Conservation (phyloP, 2,329 filamentous ascomycete genomes). For the Scleromitrula shiraiana region DNA sequence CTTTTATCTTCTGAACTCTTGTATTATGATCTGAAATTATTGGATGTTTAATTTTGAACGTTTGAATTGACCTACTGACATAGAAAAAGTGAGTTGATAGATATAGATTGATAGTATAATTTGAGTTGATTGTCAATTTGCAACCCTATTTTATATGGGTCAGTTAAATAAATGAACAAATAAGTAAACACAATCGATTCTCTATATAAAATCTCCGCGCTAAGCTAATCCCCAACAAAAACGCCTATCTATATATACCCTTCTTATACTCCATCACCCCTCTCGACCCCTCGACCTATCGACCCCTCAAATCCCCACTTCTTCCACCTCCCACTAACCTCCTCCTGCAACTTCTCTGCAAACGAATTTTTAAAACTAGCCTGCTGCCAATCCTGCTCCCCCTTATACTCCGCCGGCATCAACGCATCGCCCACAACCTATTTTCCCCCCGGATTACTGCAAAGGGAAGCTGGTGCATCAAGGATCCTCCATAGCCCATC, state of each 20-base stretch:
- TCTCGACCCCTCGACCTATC: neutral
- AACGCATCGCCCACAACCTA: constrained; percentile 40
- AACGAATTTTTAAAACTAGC: constrained; percentile 31
- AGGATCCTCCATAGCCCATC: constrained; percentile 42
- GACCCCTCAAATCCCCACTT: neutral
- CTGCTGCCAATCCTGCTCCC: constrained; percentile 18
- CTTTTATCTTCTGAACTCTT: too few relatives aligned
- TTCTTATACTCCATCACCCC: neutral
- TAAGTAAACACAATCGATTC: too few relatives aligned
- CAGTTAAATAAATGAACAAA: too few relatives aligned
- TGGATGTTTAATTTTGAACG: too few relatives aligned
- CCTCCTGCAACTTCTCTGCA: constrained; percentile 34
- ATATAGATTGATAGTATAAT: too few relatives aligned
- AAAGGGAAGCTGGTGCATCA: constrained; percentile 35
- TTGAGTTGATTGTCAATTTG: too few relatives aligned
- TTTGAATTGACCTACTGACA: too few relatives aligned
- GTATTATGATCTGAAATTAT: too few relatives aligned
- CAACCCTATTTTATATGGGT: too few relatives aligned
- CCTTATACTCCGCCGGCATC: constrained; percentile 36
- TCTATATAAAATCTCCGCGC: neutral
- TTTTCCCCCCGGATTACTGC: constrained; percentile 26
- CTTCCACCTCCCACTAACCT: constrained; percentile 6
- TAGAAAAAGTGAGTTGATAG: too few relatives aligned
- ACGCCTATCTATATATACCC: neutral
- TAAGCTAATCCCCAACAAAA: neutral